A percentile compares a stretch with the other conserved stretches of the same genome.
Conservation (phyloP, 139 green algal genomes). For the Coelastrella sp. region DNA sequence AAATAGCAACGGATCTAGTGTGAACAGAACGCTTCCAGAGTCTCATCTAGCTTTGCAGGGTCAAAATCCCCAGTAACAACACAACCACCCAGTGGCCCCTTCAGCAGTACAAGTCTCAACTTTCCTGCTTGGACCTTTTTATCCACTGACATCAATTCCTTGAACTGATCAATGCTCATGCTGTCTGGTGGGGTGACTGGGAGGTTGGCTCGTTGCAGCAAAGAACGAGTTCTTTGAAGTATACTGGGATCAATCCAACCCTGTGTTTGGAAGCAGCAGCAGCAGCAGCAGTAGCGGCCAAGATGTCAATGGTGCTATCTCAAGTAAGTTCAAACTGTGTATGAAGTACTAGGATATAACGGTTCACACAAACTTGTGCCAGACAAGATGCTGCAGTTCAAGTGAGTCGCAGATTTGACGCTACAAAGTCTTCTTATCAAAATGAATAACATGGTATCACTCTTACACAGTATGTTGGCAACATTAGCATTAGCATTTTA, state of each 20-base stretch:
- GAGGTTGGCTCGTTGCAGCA: conserved; percentile 81
- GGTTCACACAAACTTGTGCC: too few relatives aligned
- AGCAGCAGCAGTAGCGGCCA: not conserved
- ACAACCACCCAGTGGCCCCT: conserved; percentile 91
- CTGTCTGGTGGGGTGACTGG: conserved; percentile 73
- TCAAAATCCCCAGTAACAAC: conserved; percentile 97
- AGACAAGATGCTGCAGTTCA: too few relatives aligned
- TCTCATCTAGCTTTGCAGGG: conserved; percentile 83
- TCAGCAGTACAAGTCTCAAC: conserved; percentile 95
- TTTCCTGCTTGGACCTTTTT: conserved; percentile 95
- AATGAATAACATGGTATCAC: too few relatives aligned
- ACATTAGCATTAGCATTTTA: too few relatives aligned
- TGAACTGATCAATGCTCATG: conserved; percentile 83
- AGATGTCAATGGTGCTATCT: too few relatives aligned
- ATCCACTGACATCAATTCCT: conserved; percentile 94
- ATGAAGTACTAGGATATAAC: too few relatives aligned
- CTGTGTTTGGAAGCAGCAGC: not conserved
- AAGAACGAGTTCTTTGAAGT: conserved; percentile 66
- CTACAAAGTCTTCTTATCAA: too few relatives aligned
- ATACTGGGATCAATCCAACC: conserved; percentile 88
- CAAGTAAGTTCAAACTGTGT: too few relatives aligned
- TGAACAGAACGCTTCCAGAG: conserved; percentile 83
- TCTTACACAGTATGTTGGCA: too few relatives aligned
- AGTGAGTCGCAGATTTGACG: too few relatives aligned
- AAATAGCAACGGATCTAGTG: too few relatives aligned